phyloP scores from a whole-genome alignment of 805 yeast species.

The Scheffersomyces ergatensis region DNA sequence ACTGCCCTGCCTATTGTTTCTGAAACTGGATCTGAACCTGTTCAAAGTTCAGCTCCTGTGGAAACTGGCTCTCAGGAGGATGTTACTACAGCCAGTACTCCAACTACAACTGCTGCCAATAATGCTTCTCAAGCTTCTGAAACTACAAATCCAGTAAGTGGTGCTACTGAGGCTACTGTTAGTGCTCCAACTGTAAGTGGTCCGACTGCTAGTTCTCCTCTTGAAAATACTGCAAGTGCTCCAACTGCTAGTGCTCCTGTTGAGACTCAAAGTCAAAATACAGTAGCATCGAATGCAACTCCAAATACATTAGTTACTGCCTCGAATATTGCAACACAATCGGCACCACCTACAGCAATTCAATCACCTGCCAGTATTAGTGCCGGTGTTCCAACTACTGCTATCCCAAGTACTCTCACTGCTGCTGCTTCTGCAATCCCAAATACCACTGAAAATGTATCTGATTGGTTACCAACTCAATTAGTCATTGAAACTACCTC shows the following conservation, averaged over 20 bases:
- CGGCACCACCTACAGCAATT: slow-evolving; percentile 1
- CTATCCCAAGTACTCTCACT: slow-evolving; percentile 3
- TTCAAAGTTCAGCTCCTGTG: neutral
- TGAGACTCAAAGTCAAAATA: neutral
- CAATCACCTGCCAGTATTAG: slow-evolving; percentile 3
- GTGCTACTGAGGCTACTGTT: slow-evolving; percentile 3
- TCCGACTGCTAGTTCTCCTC: neutral
- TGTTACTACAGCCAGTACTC: neutral
- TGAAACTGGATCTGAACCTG: neutral
- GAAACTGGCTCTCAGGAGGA: neutral
- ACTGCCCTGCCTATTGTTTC: slow-evolving; percentile 1
- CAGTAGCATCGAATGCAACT: neutral
- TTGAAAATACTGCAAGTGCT: neutral
- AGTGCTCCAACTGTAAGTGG: neutral
- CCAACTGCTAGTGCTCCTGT: neutral
- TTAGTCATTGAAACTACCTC: slow-evolving; percentile 20
- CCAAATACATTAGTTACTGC: neutral
- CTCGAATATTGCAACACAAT: neutral
- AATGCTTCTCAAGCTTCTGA: neutral
- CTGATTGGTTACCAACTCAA: slow-evolving; percentile 36
- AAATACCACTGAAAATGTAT: slow-evolving; percentile 9
- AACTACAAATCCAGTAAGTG: neutral
- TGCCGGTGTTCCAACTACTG: slow-evolving; percentile 2
- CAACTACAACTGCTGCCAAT: neutral
- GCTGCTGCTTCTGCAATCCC: slow-evolving; percentile 6